Evolutionary conservation across 2,329 filamentous ascomycete genomes (phyloP).

Genomic region (Penicillium sp.): DNA sequence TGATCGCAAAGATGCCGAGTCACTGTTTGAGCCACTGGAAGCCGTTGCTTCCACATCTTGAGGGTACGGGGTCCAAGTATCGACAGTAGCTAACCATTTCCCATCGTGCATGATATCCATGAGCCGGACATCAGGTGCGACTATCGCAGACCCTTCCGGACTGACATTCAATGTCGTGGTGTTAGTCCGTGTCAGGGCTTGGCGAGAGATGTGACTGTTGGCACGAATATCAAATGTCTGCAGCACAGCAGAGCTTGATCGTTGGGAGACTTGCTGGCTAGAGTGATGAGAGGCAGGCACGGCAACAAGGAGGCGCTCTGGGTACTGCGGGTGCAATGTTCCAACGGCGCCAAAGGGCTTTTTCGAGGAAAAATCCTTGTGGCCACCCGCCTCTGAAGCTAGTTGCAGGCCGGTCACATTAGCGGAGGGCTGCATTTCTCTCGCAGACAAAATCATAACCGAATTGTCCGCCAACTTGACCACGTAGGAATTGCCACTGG

Average conservation of each 20-base stretch:
- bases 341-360: constrained; percentile 41
- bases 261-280: constrained; percentile 33
- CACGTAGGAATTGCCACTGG: constrained; percentile 72
- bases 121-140: constrained; percentile 71
- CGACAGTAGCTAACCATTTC: constrained; percentile 82
- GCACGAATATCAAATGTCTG: constrained; percentile 84
- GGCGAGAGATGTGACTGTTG: constrained; percentile 72
- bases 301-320: constrained; percentile 62
- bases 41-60: constrained; percentile 61
- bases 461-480: constrained; percentile 89
- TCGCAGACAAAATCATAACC: constrained; percentile 80
- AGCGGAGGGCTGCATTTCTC: constrained; percentile 76
- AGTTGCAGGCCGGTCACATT: constrained; percentile 78
- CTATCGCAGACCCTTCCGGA: constrained; percentile 64
- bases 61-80: constrained; percentile 76
- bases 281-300: constrained; percentile 53
- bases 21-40: constrained; percentile 32
- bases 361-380: constrained; percentile 40
- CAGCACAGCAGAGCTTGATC: constrained; percentile 54
- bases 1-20: constrained; percentile 35
- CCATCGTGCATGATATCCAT: constrained; percentile 75
- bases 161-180: constrained; percentile 74
- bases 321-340: constrained; percentile 58
- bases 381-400: constrained; percentile 44
- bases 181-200: constrained; percentile 84